Conservation (phyloP, 1,139 yeast species). For the Magnusiomyces paraingens region DNA sequence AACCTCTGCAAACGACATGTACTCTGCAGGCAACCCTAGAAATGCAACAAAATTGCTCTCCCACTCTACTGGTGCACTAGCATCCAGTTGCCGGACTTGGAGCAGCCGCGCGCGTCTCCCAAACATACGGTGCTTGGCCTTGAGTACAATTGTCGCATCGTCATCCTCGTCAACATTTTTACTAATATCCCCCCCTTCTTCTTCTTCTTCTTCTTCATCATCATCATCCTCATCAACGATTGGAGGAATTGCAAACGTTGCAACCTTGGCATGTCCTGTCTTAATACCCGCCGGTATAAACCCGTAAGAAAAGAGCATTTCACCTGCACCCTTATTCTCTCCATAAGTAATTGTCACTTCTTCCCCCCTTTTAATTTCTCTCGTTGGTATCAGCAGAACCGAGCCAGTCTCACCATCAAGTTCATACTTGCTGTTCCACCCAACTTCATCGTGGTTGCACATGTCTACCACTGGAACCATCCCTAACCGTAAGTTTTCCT, state of each 20-base stretch:
- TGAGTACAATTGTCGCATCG: slow-evolving; percentile 16
- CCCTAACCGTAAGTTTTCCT: slow-evolving; percentile 17
- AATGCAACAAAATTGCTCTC: slow-evolving; percentile 9
- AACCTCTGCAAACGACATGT: slow-evolving; percentile 6
- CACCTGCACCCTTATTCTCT: slow-evolving; percentile 32
- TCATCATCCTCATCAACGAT: slow-evolving; percentile 19
- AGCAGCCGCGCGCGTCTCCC: slow-evolving; percentile 11
- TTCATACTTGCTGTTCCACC: slow-evolving; percentile 32
- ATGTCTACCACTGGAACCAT: slow-evolving; percentile 37
- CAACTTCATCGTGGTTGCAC: slow-evolving; percentile 30
- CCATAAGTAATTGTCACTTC: slow-evolving; percentile 37
- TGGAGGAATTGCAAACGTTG: slow-evolving; percentile 21
- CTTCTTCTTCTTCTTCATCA: slow-evolving; percentile 9
- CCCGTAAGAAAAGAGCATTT: slow-evolving; percentile 37
- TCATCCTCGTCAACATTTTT: slow-evolving; percentile 15
- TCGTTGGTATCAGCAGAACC: slow-evolving; percentile 21
- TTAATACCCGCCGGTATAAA: slow-evolving; percentile 28
- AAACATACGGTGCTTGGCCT: slow-evolving; percentile 12
- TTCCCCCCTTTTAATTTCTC: slow-evolving; percentile 15
- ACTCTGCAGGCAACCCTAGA: slow-evolving; percentile 9
- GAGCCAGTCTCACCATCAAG: slow-evolving; percentile 23
- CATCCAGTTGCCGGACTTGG: background rate
- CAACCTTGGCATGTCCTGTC: slow-evolving; percentile 14
- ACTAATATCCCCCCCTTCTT: slow-evolving; percentile 11
- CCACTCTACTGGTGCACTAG: slow-evolving; percentile 1